Conservation (phyloP, 345 rosid species). For the Eucalyptus cladocalyx region DNA sequence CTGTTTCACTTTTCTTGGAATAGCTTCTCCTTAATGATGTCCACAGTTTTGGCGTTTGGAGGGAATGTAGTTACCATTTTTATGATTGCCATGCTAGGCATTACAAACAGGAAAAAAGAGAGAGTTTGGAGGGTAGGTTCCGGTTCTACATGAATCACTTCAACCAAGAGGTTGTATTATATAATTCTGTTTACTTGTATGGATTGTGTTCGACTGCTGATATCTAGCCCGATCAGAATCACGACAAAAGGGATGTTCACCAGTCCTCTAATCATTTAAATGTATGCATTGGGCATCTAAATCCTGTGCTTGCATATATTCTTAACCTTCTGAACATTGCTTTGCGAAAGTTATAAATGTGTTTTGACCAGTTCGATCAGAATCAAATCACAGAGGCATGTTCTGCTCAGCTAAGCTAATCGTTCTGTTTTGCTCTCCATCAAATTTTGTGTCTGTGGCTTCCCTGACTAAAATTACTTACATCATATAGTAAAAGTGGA, state of each 20-base stretch:
- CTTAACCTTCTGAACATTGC: background rate
- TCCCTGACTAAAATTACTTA: background rate
- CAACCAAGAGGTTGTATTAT: background rate
- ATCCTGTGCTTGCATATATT: background rate
- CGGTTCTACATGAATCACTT: background rate
- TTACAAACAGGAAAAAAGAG: conserved; percentile 14
- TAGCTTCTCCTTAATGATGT: conserved; percentile 2
- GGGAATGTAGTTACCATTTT: conserved; percentile 41
- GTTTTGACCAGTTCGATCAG: background rate
- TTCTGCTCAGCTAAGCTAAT: background rate
- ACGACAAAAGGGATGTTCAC: background rate
- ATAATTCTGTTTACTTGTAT: background rate
- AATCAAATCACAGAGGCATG: background rate
- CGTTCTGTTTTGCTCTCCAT: background rate
- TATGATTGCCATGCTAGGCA: conserved; percentile 26
- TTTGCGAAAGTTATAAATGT: background rate
- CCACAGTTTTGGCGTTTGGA: conserved; percentile 57
- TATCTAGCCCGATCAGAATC: background rate
- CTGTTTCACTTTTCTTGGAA: background rate
- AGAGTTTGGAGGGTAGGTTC: conserved; percentile 30
- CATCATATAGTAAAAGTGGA: background rate
- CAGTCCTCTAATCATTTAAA: background rate
- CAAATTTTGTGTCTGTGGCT: background rate
- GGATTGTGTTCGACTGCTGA: background rate
- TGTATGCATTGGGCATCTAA: background rate